Base-by-base conservation (phyloP, 1,284 basidiomycete species). In the Albatrellus sp. region DNA sequence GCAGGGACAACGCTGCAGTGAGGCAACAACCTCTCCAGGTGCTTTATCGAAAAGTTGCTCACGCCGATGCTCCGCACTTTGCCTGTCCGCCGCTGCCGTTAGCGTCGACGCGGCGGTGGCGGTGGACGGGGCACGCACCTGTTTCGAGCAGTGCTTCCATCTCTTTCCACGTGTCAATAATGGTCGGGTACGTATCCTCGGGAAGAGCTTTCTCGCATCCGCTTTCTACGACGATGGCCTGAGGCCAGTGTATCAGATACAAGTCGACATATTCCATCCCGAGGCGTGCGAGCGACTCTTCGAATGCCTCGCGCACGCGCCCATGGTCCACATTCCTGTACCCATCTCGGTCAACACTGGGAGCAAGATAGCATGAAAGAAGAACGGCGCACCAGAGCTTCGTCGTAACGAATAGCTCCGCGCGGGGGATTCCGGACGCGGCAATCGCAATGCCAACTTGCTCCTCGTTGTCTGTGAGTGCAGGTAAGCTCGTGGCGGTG, bases 181-280 rank as follows among this genome's bases (percentile, higher is more conserved):
- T 53, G 11, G 70, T 72, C 5, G 72, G 73, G 50, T 64, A 61
- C 40, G 73, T 69, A 8, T 71, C 64, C 13, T 34, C 39, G 46
- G 20, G 16, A 36, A 13, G n/a, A 44, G 46, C 50, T 35, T 5
- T 37, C 49, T 49, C 34, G 48, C 42, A 5, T n/a, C n/a, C n/a
- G n/a, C n/a, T n/a, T n/a, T n/a, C n/a, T n/a, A n/a, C n/a, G n/a
- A n/a, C n/a, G n/a, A n/a, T n/a, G n/a, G 52, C 52, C 40, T 53
- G 42, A 32, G 59, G 61, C 76, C 77, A 81, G 60, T 84, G 80
- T 58, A 85, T 69, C 16, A 87, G 66, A 59, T 80, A 86, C 17
- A 86, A 60, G 56, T 87, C 81, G 44, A 87, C 67, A 59, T 86
- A 85, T 19, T 70, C 75, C 34, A 74, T 50, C 30, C 68, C 69